Evolutionary conservation across 352 stramenopile species (phyloP), one percentile per base, ranked within the genome.

Genomic region (Pythium pyrilobum): DNA sequence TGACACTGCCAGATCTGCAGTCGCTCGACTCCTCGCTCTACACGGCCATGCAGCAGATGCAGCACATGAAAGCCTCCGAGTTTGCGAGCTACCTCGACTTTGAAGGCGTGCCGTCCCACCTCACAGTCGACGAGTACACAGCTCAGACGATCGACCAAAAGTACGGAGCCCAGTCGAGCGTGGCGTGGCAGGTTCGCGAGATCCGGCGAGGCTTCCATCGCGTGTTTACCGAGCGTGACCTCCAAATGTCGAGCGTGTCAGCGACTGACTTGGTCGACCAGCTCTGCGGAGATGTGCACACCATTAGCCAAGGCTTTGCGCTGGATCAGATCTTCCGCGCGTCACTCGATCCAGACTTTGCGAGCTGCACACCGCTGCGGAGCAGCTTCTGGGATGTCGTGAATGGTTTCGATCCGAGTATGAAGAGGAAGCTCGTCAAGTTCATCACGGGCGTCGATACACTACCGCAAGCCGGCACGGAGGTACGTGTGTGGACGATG

Each of bases 361-460:
- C 69, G 13, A 52, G 39, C 23, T 89, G 67, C 24, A 23, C 27
- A 16, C 68, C 74, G 11, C 51, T 91, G 9, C 32, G 44, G 20
- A 57, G 66, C 1, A 62, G 39, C 0, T 89, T 90, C 21, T 91
- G 80, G 77, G 33, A 54, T 8, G 66, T 53, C 4, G 76, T 87
- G n/a, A 77, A 74, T 47, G 45, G 36, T 11, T 86, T 87, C 11
- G 64, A 77, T 7, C 65, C 66, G n/a, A 37, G 29, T 32, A 27
- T 81, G 28, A 87, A 91, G 59, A 71, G 77, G 12, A 77, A 81
- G 25, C 62, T 87, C 8, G 56, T 91, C 51, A 85, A 89, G 55
- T 91, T 91, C 53, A 71, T 91, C 53, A 87, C 77, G 7, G 80
- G 80, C 4, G 72, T 87, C 9, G 77, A 83, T 24, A 85, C 76